Evolutionary conservation across 108 stramenopile genomes (phyloP), one percentile per base, ranked within the genome.

Genomic region (Nitzschia inconspicua): DNA sequence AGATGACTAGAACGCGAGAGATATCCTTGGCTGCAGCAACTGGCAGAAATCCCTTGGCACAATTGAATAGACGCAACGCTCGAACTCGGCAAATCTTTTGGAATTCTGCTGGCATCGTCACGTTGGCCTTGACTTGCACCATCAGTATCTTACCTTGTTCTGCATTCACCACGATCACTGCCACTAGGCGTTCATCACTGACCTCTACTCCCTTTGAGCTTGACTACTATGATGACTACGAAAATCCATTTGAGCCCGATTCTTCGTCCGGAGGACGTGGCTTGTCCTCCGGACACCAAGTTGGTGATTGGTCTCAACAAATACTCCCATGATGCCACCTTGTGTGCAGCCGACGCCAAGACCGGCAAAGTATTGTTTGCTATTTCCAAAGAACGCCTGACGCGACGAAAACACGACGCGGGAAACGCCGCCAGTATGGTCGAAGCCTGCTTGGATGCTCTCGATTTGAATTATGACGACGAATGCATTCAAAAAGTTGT

Each of bases 291-390:
- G 16, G 70, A 73, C 26, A 88, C 83, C 3, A 68, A 84, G 55
- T 76, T 96, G 2, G 70, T 97, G 4, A 29, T 97, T 11, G 96
- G 96, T 0, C 63, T 97, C 49, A 95, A 96, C 77, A 96, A 95
- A 64, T 97, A 96, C 63, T 81, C 85, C 4, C 95, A 97, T 59
- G 96, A 97, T 51, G 83, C 93, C 1, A 62, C 86, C 7, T 42
- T 95, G 4, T 97, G 92, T 62, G 89, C 93, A 13, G 86, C 93
- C 14, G 69, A 88, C 47, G 76, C 76, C 30, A 46, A 78, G 14
- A 84, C 93, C 1, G 93, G 89, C 3, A 29, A 86, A 39, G 86
- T 94, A 4, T 61, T 97, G 24, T 96, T 95, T 62, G 87, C 87
- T 9, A 35, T 85, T 10, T 78, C 91, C 63, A 97, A 97, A 56